These are phyloP conservation scores for Xylaria acuta DNA, from an alignment of 495 filamentous ascomycete genomes.

Conservation along the genomic window DNA sequence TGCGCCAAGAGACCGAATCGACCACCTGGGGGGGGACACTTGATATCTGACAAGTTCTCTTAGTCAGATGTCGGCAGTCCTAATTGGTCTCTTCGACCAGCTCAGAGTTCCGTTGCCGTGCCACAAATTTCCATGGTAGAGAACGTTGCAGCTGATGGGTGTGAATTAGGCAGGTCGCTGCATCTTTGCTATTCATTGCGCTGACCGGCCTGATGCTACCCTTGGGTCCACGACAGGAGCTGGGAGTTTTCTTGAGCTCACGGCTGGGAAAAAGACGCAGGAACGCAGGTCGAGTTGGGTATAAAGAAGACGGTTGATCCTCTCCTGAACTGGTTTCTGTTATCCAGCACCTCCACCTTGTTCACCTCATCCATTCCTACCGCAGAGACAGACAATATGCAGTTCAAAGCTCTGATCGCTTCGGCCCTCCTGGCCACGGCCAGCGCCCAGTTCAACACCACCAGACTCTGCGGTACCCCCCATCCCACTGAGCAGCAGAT, in stretches of 20 bases:
- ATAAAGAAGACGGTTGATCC: conserved; percentile 22
- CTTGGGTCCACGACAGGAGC: conserved; percentile 16
- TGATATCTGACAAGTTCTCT: conserved; percentile 25
- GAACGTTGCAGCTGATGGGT: conserved; percentile 23
- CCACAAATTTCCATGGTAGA: conserved; percentile 15
- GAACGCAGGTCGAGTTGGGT: background rate
- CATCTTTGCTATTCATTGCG: background rate
- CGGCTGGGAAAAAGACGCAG: background rate
- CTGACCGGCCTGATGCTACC: conserved; percentile 15
- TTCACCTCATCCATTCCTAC: conserved; percentile 14
- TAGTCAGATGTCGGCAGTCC: background rate
- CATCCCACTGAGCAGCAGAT: conserved; percentile 48
- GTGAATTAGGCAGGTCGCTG: conserved; percentile 27
- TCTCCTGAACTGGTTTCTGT: background rate
- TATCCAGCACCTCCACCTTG: background rate
- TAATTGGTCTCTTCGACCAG: conserved; percentile 12
- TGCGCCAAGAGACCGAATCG: conserved; percentile 16
- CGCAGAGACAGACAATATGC: conserved; percentile 38
- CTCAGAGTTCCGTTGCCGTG: conserved; percentile 17
- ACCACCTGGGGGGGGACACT: conserved; percentile 2
- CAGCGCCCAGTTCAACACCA: conserved; percentile 32
- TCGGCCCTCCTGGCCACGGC: conserved; percentile 42
- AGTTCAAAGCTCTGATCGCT: conserved; percentile 42
- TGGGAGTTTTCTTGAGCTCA: background rate
- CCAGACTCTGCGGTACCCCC: conserved; percentile 48